Evolutionary conservation across 1,284 basidiomycete genomes (phyloP), one percentile per base, ranked within the genome.

Genomic region (Puccinia polysora): DNA sequence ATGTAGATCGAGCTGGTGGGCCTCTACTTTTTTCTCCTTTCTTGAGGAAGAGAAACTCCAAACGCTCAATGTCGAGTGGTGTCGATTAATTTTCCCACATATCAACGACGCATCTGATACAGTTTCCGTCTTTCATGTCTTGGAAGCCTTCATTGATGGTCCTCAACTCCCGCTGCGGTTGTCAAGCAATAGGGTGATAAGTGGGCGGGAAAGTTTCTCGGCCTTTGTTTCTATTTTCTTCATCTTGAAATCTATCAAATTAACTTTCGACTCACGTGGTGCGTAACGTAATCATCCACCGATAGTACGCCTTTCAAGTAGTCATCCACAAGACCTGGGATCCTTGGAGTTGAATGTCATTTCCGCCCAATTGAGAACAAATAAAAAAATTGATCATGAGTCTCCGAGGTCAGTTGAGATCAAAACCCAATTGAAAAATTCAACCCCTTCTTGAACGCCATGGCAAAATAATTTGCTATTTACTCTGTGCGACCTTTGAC

Each of bases 401-500:
- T n/a, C n/a, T n/a, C n/a, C n/a, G n/a, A n/a, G n/a, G n/a, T n/a
- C n/a, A n/a, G 43, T 12, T 47, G n/a, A 12, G 43, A 12, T 47
- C n/a, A n/a, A n/a, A n/a, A n/a, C 43, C 12, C 43, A 47, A 47
- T 47, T n/a, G 43, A 47, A 12, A 12, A 47, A n/a, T 47, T 12
- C n/a, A 47, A 47, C 12, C n/a, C n/a, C n/a, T n/a, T n/a, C n/a
- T n/a, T n/a, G n/a, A n/a, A n/a, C n/a, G n/a, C n/a, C n/a, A 47
- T 12, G 20, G 10, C 20, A 50, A 18, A 12, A 18, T 20, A 18
- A 50, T 50, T 25, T 6, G 78, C 76, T 32, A 78, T 77, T 67
- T 77, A 73, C 82, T 97, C 94, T 45, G 93, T 92, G 73, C 95
- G 87, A 52, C 95, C 96, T 83, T 97, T 98, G 76, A 98, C 94